Base-by-base conservation (phyloP, 1,284 basidiomycete genomes). In the Papiliotrema nemorosa region DNA sequence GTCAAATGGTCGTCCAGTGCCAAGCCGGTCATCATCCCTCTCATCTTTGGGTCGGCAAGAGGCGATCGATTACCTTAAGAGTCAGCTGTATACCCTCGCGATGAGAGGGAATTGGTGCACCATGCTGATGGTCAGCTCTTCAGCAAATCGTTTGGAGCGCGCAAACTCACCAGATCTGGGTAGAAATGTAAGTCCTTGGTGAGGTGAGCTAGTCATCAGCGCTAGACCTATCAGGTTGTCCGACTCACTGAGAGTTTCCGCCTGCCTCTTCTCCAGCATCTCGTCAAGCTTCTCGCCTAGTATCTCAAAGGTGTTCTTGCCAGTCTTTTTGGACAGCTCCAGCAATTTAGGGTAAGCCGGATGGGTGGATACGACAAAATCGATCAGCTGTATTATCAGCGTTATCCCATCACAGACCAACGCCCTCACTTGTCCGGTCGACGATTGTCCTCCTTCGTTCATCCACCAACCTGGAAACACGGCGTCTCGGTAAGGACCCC, bases 361-460 rank as follows among this genome's bases (percentile, higher is more conserved):
- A 66, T 98, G 94, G 0, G 89, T 97, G 29, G 85, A 90, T 59
- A 97, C 82, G 72, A 96, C 85, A 69, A 96, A 97, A 67, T 98
- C 91, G 58, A 97, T 92, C 22, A 97, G 80, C 85, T 89, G 46
- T 43, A 13, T 29, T 24, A 37, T n/a, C 26, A 10, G 18, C 5
- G 3, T 3, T 33, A 5, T 24, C 18, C 24, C 29, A 25, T 12
- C 5, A 9, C 4, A 21, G 10, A 35, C 16, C 16, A 13, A 41
- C 22, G 13, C 18, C 51, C 68, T 47, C 52, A 84, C 85, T 77
- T 96, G 93, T n/a, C 94, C 96, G 0, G 94, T 98, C 0, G 92
- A 94, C 18, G 91, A 96, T 75, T 98, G 94, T 0, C 94, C 94
- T 36, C 94, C 94, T 76, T 98, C 94, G 67, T 96, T 98, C 91